Conservation (phyloP, 208 protist species). For the Trypanosoma boissoni region DNA sequence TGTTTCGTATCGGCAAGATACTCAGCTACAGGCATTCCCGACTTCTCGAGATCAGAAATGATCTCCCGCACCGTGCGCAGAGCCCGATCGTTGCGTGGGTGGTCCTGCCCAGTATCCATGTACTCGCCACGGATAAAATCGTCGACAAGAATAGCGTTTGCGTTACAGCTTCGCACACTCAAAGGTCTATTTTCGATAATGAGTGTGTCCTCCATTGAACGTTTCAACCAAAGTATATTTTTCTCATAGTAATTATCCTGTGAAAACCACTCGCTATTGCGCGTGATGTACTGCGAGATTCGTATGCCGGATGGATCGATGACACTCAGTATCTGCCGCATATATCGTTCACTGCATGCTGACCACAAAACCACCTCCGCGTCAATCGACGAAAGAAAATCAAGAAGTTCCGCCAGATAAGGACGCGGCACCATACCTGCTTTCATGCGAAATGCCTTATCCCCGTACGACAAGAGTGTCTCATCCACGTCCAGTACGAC, state of each 20-base stretch:
- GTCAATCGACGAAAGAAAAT: constrained; percentile 83
- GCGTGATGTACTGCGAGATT: constrained; percentile 76
- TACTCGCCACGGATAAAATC: constrained; percentile 91
- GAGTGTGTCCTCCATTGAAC: constrained; percentile 69
- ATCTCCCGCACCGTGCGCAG: constrained; percentile 67
- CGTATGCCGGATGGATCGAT: constrained; percentile 80
- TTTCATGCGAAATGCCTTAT: constrained; percentile 88
- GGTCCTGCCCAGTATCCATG: constrained; percentile 85
- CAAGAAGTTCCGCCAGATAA: constrained; percentile 82
- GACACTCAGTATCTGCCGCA: constrained; percentile 76
- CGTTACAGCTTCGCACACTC: constrained; percentile 84
- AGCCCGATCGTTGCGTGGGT: constrained; percentile 75
- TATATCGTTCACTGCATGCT: constrained; percentile 84
- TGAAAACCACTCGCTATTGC: constrained; percentile 69
- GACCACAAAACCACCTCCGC: constrained; percentile 90
- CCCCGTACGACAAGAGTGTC: constrained; percentile 87
- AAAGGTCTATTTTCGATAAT: constrained; percentile 85
- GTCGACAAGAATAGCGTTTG: constrained; percentile 82
- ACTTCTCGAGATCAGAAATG: constrained; percentile 68
- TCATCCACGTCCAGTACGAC: constrained; percentile 89
- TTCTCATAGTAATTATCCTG: constrained; percentile 89
- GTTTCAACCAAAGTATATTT: constrained; percentile 84
- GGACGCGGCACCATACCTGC: constrained; percentile 76
- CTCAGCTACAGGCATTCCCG: constrained; percentile 54
- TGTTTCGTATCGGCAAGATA: constrained; percentile 64